Conservation (phyloP, 1,139 yeast species). For the Candida tetrigidarum region DNA sequence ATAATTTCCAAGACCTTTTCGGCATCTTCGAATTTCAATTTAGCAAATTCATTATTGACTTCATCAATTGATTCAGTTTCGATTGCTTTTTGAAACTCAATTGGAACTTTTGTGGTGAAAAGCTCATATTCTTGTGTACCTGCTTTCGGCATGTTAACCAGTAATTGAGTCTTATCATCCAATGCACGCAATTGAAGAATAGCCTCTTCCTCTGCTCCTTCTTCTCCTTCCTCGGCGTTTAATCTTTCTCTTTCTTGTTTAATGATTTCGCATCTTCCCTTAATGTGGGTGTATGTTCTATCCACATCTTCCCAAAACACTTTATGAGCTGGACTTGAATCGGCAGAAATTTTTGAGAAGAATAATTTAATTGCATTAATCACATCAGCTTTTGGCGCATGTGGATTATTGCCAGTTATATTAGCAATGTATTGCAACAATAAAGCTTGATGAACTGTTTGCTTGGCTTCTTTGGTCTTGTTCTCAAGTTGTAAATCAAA, state of each 20-base stretch:
- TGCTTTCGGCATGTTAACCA: conserved; percentile 70
- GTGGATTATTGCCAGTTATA: conserved; percentile 44
- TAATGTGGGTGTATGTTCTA: conserved; percentile 73
- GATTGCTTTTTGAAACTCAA: conserved; percentile 76
- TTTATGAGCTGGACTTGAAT: conserved; percentile 58
- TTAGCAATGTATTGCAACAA: conserved; percentile 78
- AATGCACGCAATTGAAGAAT: conserved; percentile 86
- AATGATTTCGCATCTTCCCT: conserved; percentile 71
- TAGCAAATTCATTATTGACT: conserved; percentile 82
- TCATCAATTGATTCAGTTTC: conserved; percentile 71
- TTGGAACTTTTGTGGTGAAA: conserved; percentile 59
- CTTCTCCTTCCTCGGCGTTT: conserved; percentile 27
- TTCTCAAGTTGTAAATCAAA: conserved; percentile 80
- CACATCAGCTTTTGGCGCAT: conserved; percentile 34
- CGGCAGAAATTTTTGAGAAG: conserved; percentile 62
- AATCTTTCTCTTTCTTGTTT: conserved; percentile 48
- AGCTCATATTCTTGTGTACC: conserved; percentile 57
- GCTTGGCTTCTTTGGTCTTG: conserved; percentile 54
- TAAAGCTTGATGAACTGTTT: conserved; percentile 78
- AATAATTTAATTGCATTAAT: conserved; percentile 69
- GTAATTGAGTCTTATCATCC: conserved; percentile 80
- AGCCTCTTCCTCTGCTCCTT: conserved; percentile 71
- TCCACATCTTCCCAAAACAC: conserved; percentile 78
- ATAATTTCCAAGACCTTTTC: conserved; percentile 75
- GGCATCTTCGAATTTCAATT: conserved; percentile 78